Base-by-base conservation (phyloP, 495 filamentous ascomycete genomes). In the Rhypophila decipiens region DNA sequence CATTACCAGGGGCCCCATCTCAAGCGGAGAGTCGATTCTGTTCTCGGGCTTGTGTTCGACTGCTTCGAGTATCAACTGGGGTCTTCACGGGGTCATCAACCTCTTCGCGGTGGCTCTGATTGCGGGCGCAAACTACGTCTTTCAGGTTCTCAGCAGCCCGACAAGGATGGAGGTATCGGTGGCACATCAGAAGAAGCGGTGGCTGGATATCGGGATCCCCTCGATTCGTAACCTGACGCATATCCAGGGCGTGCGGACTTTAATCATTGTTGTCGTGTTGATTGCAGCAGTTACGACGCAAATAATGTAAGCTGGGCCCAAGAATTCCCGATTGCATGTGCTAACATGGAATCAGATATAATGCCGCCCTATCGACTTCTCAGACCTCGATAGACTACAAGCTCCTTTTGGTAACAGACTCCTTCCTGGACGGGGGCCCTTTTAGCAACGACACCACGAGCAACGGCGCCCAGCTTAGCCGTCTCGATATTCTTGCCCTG, bases 131-230 rank as follows among this genome's bases (percentile, higher is more conserved):
- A 72, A 75, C 47, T 75, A 75, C 43, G 56, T 63, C 37, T 73
- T 77, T 55, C 75, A 78, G 48, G 58, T 72, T 18, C 67, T 79
- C 13, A 66, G 64, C 46, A 77, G 74, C 35, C 76, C 76, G 13
- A 78, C 74, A 39, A 64, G 75, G 40, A 52, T 58, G 36, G 76
- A 80, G 55, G 56, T 80, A n/a, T 52, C 66, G 34, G 55, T 53
- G 21, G 76, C 76, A 10, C 77, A 79, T 50, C 36, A 44, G 11
- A 61, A 53, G 34, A 60, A 55, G 48, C 59, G 40, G n/a, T 78
- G 74, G 75, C 52, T 80, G 46, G 71, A 80, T 58, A 77, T 78
- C 34, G 76, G 76, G 10, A 56, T 76, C 24, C 73, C 70, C 17
- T 77, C 73, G 18, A 39, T 76, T 19, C 62, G 72, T 11, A 79